Evolutionary conservation across 2,329 filamentous ascomycete genomes (phyloP).

Genomic region (Fusarium lyarnte): DNA sequence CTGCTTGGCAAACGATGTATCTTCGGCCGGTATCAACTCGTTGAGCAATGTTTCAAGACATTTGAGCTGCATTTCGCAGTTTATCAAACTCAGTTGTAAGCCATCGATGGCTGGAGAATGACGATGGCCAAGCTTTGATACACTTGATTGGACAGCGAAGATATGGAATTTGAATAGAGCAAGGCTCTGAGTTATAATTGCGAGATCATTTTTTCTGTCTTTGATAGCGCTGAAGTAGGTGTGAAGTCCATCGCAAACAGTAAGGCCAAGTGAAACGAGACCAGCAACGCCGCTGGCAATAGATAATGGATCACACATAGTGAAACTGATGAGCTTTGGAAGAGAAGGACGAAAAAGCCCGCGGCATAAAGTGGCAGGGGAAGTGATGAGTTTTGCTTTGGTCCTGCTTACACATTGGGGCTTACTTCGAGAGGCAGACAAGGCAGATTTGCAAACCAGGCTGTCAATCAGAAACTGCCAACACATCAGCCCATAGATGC

Average conservation of each 20-base stretch:
- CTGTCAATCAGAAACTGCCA: background rate
- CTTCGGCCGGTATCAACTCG: accelerated
- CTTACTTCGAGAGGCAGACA: background rate
- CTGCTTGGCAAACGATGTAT: accelerated
- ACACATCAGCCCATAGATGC: background rate
- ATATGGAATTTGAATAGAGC: background rate
- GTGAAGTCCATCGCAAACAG: background rate
- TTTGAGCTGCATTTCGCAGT: background rate
- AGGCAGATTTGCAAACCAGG: background rate
- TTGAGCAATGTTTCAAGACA: accelerated
- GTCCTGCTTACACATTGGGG: accelerated
- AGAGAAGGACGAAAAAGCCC: accelerated
- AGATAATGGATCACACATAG: background rate
- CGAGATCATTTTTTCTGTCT: accelerated
- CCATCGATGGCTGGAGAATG: background rate
- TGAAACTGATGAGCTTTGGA: accelerated
- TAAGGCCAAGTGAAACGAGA: background rate
- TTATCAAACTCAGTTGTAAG: accelerated
- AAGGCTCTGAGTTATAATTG: accelerated
- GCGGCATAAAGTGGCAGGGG: accelerated
- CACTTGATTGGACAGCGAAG: accelerated
- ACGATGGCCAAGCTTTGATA: background rate
- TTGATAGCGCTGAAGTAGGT: background rate
- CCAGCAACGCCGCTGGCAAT: conserved; percentile 3
- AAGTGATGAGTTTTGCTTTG: no score